Evolutionary conservation across 306 rosid genomes (phyloP).

Genomic region (Ziziphus jujuba): DNA sequence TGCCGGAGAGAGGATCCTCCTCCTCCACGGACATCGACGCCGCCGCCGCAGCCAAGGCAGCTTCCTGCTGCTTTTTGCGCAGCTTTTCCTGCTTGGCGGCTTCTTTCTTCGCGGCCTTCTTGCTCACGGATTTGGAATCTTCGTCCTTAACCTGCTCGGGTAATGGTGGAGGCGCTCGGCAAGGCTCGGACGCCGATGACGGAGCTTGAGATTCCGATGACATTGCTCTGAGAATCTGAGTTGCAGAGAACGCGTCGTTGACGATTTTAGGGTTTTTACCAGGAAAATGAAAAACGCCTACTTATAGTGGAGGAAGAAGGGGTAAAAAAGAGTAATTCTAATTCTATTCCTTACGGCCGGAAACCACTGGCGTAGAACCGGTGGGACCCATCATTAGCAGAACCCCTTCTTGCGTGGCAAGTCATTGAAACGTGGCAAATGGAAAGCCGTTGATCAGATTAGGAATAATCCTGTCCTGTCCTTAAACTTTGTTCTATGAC

Average conservation of each 20-base stretch:
- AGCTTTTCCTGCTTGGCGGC: slow-evolving; percentile 80
- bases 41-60: slow-evolving; percentile 34
- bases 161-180: slow-evolving; percentile 4
- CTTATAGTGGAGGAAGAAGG: no score
- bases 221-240: background rate
- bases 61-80: slow-evolving; percentile 68
- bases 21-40: slow-evolving; percentile 49
- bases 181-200: background rate
- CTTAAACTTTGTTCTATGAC: no score
- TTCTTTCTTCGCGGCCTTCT: slow-evolving; percentile 87
- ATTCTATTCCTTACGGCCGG: no score
- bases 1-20: slow-evolving; percentile 58
- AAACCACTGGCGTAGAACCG: no score
- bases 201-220: slow-evolving; percentile 3
- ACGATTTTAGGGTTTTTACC: background rate
- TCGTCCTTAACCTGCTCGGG: slow-evolving; percentile 26
- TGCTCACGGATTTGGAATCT: slow-evolving; percentile 53
- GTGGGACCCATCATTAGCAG: no score
- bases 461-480: no score
- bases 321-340: no score
- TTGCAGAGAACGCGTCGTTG: background rate
- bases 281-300: no score
- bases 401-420: no score
- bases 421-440: no score
- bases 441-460: no score